Base-by-base conservation (phyloP, 2,329 filamentous ascomycete genomes). In the Pseudogymnoascus sp. region DNA sequence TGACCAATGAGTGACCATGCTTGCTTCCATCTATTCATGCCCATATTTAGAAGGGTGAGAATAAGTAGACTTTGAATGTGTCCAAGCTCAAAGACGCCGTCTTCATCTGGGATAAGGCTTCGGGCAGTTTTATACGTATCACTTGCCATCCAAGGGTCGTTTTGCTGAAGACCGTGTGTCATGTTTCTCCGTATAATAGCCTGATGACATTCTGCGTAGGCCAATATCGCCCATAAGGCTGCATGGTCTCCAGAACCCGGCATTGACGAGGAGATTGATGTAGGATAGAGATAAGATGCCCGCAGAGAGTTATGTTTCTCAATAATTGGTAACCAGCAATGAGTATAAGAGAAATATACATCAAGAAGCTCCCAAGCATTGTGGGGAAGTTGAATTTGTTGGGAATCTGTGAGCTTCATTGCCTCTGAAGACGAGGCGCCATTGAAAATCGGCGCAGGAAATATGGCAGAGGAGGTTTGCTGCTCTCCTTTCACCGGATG, bases 261-360 rank as follows among this genome's bases (percentile, higher is more conserved):
- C 40, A 61, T 59, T 6, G 62, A 23, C n/a, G 56, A 25, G n/a
- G 53, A 63, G 0, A 63, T 49, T 36, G 53, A 25, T 23, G 59
- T 59, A 12, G 63, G 37, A 18, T 53, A 56, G 5, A 63, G 49
- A 46, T 64, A 64, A 2, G 62, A 25, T 36, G 59, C 62, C 12
- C 37, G 53, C 31, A 88, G 76, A 3, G 90, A 76, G 43, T 82
- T 80, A 59, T 87, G 82, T 65, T 85, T 86, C 65, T 89, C 85
- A 9, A 87, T 77, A 31, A 91, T 84, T 0, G 88, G 88, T 28
- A 91, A 79, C 88, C 88, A 91, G 62, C 82, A 85, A 70, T 91
- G 87, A 0, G 86, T 89, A 68, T 89, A 89, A 1, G 87, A 82
- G 64, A 89, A 88, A 71, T 90, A 91, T 6, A 87, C 79, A 65